Base-by-base conservation (phyloP, 2,329 filamentous ascomycete species). In the Incumbomyces delicatus region DNA sequence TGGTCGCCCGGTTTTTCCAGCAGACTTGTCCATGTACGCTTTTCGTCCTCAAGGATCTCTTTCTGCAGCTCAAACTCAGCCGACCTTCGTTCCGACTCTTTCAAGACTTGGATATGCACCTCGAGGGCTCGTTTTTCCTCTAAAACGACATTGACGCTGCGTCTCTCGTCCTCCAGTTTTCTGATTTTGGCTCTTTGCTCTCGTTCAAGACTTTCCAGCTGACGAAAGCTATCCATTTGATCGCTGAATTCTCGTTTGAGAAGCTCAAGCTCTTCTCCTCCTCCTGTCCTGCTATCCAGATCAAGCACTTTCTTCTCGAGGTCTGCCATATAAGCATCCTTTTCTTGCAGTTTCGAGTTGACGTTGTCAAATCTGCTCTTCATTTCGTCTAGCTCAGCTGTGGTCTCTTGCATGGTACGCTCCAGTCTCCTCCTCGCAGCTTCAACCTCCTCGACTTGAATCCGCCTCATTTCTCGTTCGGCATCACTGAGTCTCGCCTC, bases 91-190 rank as follows among this genome's bases (percentile, higher is more conserved):
- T 92, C 80, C 8, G 95, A 60, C 11, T 78, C 73, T 48, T 86
- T 80, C 64, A 90, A 83, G 32, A 83, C 72, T 50, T 87, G 80
- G 1, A 98, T 63, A 59, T 81, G 87, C 29, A 81, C 80, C 63
- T 92, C 83, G 17, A 98, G 68, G 0, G 80, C 78, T 51, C 86
- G 76, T 71, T 96, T 96, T 69, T 98, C 88, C 63, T 98, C 92
- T 61, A 98, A 88, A 0, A 96, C 85, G 2, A 98, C 78, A 60
- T 95, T 87, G 1, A 95, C 82, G n/a, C 85, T 87, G 66, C 86
- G 90, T 62, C 88, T 82, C 2, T 83, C 69, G 55, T 88, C 85
- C 12, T 88, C 82, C 32, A 94, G 74, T 55, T 88, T 83, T 57
- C 85, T 87, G 31, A 98, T 68, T 61, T 98, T 90, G 0, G 75